phyloP scores from a whole-genome alignment of 768 basidiomycete genomes.

The Mycena capillaripes region DNA sequence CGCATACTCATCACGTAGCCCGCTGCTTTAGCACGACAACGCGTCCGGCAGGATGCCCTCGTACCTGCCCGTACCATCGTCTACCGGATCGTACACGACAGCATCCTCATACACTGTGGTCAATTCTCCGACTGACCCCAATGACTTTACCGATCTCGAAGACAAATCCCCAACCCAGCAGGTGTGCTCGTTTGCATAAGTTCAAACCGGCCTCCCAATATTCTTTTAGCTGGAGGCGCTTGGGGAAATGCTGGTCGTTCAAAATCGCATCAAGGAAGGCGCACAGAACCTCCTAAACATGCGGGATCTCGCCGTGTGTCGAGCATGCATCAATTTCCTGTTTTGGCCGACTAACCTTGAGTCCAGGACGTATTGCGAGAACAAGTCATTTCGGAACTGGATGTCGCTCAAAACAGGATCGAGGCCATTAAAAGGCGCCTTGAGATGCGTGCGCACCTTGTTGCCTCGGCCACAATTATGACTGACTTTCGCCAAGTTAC shows the following conservation, averaged over 20 bases:
- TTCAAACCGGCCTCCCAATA: not conserved
- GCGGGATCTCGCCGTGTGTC: constrained; percentile 40
- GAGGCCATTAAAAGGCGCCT: constrained; percentile 72
- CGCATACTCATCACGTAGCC: not conserved
- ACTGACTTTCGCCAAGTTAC: not conserved
- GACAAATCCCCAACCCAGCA: constrained; percentile 62
- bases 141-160: constrained; percentile 58
- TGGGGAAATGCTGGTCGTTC: constrained; percentile 76
- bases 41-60: constrained; percentile 36
- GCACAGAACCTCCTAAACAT: constrained; percentile 91
- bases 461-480: not conserved
- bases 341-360: constrained; percentile 18
- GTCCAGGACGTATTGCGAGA: constrained; percentile 72
- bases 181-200: constrained; percentile 34
- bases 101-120: constrained; percentile 37
- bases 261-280: constrained; percentile 90
- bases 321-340: constrained; percentile 4
- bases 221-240: constrained; percentile 72
- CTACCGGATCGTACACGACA: constrained; percentile 31
- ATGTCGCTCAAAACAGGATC: constrained; percentile 82
- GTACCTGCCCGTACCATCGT: constrained; percentile 34
- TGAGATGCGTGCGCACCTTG: constrained; percentile 59
- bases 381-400: constrained; percentile 84
- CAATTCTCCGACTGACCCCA: constrained; percentile 33
- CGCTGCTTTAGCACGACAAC: not conserved